Evolutionary conservation across 768 basidiomycete genomes (phyloP).

Genomic region (Leccinum longicurvipes): DNA sequence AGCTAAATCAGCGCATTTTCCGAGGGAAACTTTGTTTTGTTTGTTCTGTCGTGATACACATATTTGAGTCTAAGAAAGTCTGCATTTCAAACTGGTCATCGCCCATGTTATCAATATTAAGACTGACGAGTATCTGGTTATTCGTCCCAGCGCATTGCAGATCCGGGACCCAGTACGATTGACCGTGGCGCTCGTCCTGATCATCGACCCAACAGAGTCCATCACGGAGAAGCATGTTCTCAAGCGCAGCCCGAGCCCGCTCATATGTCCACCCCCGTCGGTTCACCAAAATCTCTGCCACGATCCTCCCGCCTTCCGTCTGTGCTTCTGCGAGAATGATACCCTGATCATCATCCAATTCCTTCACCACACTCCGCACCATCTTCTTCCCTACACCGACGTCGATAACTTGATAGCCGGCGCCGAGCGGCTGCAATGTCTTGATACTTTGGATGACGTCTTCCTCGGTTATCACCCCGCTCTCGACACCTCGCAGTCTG

Average conservation of each 20-base stretch:
- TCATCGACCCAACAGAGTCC: slow-evolving; percentile 96
- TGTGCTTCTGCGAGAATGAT: slow-evolving; percentile 74
- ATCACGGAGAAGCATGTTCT: slow-evolving; percentile 88
- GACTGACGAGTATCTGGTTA: slow-evolving; percentile 23
- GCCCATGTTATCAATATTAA: neutral
- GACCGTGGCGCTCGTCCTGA: slow-evolving; percentile 64
- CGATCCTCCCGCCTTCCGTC: slow-evolving; percentile 64
- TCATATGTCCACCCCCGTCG: slow-evolving; percentile 75
- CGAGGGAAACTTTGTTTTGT: neutral
- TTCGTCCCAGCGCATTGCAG: slow-evolving; percentile 82
- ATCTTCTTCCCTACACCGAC: slow-evolving; percentile 69
- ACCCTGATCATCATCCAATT: slow-evolving; percentile 87
- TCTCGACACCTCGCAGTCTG: slow-evolving; percentile 66
- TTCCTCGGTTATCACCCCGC: slow-evolving; percentile 75
- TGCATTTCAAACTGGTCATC: neutral
- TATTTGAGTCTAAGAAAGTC: no score
- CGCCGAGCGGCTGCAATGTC: slow-evolving; percentile 81
- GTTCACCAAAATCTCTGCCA: slow-evolving; percentile 56
- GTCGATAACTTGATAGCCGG: slow-evolving; percentile 86
- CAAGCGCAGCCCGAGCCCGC: slow-evolving; percentile 71
- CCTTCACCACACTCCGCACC: slow-evolving; percentile 86
- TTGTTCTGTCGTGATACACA: no score
- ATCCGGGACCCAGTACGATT: slow-evolving; percentile 86
- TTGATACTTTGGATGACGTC: slow-evolving; percentile 83
- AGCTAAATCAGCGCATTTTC: neutral